Percentiles rank a stretch among this genome's conserved stretches.
Conservation (phyloP, 257 asterid species). For the Solanum medicagineum region DNA sequence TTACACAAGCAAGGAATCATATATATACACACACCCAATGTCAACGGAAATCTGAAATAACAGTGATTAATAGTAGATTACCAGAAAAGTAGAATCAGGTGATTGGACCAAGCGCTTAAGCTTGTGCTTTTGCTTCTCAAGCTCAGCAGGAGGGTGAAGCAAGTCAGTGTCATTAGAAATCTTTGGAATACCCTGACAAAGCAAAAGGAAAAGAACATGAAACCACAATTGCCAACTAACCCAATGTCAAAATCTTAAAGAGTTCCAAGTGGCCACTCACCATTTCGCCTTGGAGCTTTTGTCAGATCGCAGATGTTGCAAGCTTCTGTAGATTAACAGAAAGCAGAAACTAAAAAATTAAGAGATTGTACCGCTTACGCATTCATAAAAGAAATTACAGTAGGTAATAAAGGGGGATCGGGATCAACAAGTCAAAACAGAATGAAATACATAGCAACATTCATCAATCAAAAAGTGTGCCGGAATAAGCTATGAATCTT, state of each 20-base stretch:
- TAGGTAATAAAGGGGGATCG: not conserved
- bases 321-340: not conserved
- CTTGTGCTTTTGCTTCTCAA: conserved; percentile 9
- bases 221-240: not conserved
- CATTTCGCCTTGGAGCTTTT: not conserved
- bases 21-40: not conserved
- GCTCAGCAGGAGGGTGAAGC: conserved; percentile 6
- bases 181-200: not conserved
- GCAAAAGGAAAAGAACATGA: not conserved
- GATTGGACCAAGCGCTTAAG: conserved; percentile 3
- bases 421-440: not conserved
- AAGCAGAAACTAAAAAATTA: not conserved
- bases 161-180: conserved; percentile 2
- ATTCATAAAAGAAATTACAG: not conserved
- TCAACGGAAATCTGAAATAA: not conserved
- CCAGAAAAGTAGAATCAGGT: conserved; percentile 1
- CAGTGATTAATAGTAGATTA: not conserved
- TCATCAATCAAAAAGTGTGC: not conserved
- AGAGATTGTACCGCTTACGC: not conserved
- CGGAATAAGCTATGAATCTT: not conserved
- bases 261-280: not conserved
- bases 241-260: not conserved
- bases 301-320: not conserved
- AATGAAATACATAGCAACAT: not conserved
- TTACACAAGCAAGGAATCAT: not conserved